These are phyloP conservation scores for Earliella scabrosa DNA, from an alignment of 1,284 basidiomycete species.

Conservation along the genomic window DNA sequence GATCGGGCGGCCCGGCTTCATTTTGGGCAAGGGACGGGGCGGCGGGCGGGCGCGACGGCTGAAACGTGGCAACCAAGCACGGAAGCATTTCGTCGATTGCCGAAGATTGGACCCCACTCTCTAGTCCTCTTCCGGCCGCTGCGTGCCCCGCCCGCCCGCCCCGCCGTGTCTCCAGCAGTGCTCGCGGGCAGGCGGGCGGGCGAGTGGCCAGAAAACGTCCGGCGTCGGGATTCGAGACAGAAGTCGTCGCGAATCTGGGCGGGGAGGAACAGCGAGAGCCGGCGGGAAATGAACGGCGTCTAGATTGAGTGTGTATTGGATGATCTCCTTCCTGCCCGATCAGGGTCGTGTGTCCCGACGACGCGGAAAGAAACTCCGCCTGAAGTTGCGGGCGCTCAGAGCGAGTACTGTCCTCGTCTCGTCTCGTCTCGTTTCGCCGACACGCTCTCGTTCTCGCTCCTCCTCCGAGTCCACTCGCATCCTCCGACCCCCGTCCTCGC, in stretches of 20 bases:
- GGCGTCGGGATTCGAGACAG: neutral
- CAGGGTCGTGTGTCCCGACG: constrained; percentile 4
- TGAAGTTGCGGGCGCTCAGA: constrained; percentile 5
- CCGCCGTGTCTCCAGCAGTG: neutral
- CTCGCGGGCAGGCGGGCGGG: neutral
- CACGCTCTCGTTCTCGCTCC: neutral
- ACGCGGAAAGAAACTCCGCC: constrained; percentile 10
- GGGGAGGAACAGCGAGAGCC: neutral
- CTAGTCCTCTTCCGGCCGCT: neutral
- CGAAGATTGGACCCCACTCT: constrained; percentile 6
- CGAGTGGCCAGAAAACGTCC: too few species aligned
- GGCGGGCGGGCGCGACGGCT: neutral
- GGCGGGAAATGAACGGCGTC: constrained; percentile 12
- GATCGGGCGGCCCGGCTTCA: neutral
- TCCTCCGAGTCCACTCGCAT: neutral
- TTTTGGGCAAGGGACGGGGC: neutral
- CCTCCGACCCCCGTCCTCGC: neutral
- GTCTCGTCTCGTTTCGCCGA: neutral
- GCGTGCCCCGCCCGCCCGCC: neutral
- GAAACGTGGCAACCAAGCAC: constrained; percentile 18
- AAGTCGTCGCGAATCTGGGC: neutral
- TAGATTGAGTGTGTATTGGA: constrained; percentile 22
- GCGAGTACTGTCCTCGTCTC: too few species aligned
- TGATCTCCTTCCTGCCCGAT: constrained; percentile 17
- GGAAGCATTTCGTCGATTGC: constrained; percentile 21